Evolutionary conservation across 805 yeast genomes (phyloP).

Genomic region (Myxozyma sirexii): DNA sequence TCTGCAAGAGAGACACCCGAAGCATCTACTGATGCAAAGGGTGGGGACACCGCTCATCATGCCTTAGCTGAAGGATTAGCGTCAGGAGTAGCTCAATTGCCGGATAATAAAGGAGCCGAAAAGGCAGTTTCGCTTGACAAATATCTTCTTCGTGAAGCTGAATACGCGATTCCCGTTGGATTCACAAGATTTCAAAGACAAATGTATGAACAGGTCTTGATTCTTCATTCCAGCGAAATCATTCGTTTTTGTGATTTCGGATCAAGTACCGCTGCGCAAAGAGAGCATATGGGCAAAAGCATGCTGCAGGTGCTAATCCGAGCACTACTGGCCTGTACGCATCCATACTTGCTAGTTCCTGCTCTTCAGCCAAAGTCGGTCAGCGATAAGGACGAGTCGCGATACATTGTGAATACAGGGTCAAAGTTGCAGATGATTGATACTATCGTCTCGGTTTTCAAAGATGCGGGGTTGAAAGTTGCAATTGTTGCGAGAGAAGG

Average conservation of each 20-base stretch:
- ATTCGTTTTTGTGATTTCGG: conserved; percentile 75
- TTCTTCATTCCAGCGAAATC: conserved; percentile 88
- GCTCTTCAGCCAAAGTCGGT: conserved; percentile 84
- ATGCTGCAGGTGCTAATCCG: conserved; percentile 74
- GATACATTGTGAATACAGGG: conserved; percentile 33
- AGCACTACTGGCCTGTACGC: conserved; percentile 79
- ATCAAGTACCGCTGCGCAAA: conserved; percentile 43
- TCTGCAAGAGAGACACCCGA: conserved; percentile 3
- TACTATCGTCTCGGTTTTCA: conserved; percentile 62
- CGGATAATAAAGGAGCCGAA: conserved; percentile 24
- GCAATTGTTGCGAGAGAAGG: conserved; percentile 75
- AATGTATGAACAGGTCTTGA: conserved; percentile 86
- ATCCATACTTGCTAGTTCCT: conserved; percentile 81
- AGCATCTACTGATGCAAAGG: neutral
- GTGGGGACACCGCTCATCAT: conserved; percentile 10
- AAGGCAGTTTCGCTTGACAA: conserved; percentile 26
- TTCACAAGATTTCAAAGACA: conserved; percentile 86
- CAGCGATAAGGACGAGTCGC: conserved; percentile 36
- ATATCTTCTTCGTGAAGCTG: conserved; percentile 47
- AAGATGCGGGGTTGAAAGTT: conserved; percentile 51
- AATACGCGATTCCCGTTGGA: conserved; percentile 78
- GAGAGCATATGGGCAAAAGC: conserved; percentile 66
- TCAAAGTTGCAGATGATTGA: conserved; percentile 69
- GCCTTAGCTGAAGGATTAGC: conserved; percentile 27
- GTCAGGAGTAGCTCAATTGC: conserved; percentile 25